A percentile compares a stretch with the other conserved stretches of the same genome.
Conservation (phyloP, 495 filamentous ascomycete species). For the Astrocystis sublimbata region DNA sequence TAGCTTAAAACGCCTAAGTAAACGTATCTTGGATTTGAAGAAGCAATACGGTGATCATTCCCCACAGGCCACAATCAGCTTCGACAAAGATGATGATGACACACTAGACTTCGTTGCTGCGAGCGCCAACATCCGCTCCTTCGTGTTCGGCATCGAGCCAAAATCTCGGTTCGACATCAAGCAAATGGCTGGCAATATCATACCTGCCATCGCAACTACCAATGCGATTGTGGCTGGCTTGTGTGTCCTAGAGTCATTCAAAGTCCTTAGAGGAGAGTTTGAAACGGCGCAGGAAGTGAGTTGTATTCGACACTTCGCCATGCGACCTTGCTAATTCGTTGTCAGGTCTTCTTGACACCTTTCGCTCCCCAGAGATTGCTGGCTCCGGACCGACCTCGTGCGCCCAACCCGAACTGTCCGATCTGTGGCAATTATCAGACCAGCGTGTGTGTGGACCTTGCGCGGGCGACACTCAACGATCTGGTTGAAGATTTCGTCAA, state of each 20-base stretch:
- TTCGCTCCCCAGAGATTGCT: constrained; percentile 75
- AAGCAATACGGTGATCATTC: constrained; percentile 47
- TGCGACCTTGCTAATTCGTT: constrained; percentile 1
- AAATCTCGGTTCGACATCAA: constrained; percentile 97
- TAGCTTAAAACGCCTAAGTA: constrained; percentile 75
- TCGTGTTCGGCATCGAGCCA: constrained; percentile 79
- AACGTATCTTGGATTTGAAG: constrained; percentile 64
- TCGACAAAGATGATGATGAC: constrained; percentile 97
- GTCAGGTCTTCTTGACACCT: constrained; percentile 76
- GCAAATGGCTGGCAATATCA: constrained; percentile 99
- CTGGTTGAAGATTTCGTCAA: constrained; percentile 75
- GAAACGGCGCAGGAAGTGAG: constrained; percentile 56
- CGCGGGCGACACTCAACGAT: constrained; percentile 75
- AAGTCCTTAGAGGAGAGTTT: constrained; percentile 77
- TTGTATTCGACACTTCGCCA: constrained; percentile 39
- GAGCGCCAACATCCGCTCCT: constrained; percentile 82
- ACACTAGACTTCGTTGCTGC: constrained; percentile 94
- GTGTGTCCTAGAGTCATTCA: constrained; percentile 91
- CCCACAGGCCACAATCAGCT: constrained; percentile 66
- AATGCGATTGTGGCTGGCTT: constrained; percentile 95
- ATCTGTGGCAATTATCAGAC: constrained; percentile 76
- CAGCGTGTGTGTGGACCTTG: constrained; percentile 66
- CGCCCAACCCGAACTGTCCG: constrained; percentile 77
- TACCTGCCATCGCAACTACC: constrained; percentile 96
- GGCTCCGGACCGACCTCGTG: constrained; percentile 68